phyloP scores from a whole-genome alignment of 768 basidiomycete genomes.

The Lactarius tabidus region DNA sequence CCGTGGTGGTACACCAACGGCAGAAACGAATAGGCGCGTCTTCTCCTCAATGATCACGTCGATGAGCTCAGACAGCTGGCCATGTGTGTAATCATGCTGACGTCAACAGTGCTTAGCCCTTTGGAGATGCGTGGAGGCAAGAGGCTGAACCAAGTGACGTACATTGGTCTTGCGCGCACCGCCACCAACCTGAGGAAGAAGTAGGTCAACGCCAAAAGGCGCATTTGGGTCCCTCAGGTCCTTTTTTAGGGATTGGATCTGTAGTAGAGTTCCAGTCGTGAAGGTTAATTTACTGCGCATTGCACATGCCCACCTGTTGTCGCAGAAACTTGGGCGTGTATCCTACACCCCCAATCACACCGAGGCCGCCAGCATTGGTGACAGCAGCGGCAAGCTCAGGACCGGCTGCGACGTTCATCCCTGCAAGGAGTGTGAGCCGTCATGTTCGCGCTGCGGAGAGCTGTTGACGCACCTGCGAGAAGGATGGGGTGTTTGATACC shows the following conservation, averaged over 20 bases:
- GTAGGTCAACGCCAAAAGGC: conserved; percentile 89
- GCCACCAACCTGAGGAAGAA: conserved; percentile 84
- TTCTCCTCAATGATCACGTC: conserved; percentile 93
- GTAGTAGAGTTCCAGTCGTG: not conserved
- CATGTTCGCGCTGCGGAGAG: not conserved
- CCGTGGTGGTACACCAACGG: conserved; percentile 82
- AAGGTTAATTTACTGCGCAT: not conserved
- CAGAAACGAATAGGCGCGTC: conserved; percentile 83
- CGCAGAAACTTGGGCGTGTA: conserved; percentile 81
- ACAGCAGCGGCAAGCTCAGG: conserved; percentile 91
- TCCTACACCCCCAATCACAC: conserved; percentile 88
- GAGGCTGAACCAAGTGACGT: conserved; percentile 24
- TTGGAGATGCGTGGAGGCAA: not conserved
- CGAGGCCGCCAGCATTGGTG: conserved; percentile 89
- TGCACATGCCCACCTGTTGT: conserved; percentile 51
- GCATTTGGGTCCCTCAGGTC: conserved; percentile 67
- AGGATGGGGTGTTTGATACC: conserved; percentile 85
- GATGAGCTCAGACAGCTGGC: conserved; percentile 76
- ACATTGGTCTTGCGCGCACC: conserved; percentile 90
- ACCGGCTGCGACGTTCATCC: conserved; percentile 65
- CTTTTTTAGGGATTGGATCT: conserved; percentile 74
- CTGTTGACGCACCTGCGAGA: conserved; percentile 56
- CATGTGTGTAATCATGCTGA: conserved; percentile 89
- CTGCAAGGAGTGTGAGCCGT: conserved; percentile 29
- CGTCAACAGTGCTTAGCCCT: not conserved